Evolutionary conservation across 2,329 filamentous ascomycete genomes (phyloP).

Genomic region (Davidsoniella virescens): DNA sequence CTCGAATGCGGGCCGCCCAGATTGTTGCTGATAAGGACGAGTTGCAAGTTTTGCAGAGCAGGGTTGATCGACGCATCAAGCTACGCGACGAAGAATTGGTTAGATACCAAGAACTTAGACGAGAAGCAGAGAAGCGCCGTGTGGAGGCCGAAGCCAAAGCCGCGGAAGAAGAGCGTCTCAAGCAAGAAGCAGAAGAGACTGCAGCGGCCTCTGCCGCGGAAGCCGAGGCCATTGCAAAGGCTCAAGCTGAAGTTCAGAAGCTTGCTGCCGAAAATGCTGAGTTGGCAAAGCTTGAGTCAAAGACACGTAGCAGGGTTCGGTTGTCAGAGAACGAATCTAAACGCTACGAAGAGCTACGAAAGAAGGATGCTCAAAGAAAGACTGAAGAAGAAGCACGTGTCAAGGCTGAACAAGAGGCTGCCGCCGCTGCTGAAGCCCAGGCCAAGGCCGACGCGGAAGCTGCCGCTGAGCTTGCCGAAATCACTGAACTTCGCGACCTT

Average conservation of each 20-base stretch:
- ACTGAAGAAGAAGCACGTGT: constrained; percentile 4
- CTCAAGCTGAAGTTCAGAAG: background rate
- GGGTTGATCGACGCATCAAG: background rate
- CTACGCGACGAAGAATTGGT: background rate
- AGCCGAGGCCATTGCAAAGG: background rate
- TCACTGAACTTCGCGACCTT: constrained; percentile 16
- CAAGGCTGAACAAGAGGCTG: constrained; percentile 5
- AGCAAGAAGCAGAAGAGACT: background rate
- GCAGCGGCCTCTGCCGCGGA: background rate
- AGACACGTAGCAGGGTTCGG: background rate
- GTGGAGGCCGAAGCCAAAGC: constrained; percentile 18
- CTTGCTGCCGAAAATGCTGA: constrained; percentile 5
- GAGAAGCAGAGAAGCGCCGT: constrained; percentile 20
- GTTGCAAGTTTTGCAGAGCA: background rate
- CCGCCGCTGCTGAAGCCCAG: background rate
- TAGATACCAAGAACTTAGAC: constrained; percentile 10
- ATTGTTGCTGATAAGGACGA: constrained; percentile 14
- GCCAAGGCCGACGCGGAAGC: constrained; percentile 3
- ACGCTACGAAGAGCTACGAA: constrained; percentile 2
- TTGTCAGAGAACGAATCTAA: constrained; percentile 2
- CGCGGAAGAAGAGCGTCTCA: constrained; percentile 7
- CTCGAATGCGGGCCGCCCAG: constrained; percentile 19
- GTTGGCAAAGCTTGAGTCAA: constrained; percentile 2
- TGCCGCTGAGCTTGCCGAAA: constrained; percentile 6
- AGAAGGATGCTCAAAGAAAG: background rate